Evolutionary conservation across 352 stramenopile species (phyloP), one percentile per base, ranked within the genome.

Genomic region (Phytophthora pseudosyringae): DNA sequence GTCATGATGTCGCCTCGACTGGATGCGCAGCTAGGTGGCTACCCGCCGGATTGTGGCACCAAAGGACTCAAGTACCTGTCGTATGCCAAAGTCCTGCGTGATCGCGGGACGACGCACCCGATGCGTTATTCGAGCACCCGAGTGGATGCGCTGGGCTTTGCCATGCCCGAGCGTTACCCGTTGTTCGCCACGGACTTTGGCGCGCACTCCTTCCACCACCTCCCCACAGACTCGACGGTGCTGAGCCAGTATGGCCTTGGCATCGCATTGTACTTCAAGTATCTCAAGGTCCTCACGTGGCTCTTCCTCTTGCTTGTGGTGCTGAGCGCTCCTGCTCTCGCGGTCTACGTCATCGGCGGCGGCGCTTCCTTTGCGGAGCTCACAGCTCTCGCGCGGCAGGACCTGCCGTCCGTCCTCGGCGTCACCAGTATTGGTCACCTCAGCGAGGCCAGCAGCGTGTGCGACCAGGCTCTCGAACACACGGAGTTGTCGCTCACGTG

Each of bases 191-290:
- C 71, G 8, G 78, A 93, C 65, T 93, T 95, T 69, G 84, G 83
- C n/a, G 87, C 80, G 5, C 87, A 93, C 51, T 73, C 79, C 13
- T 95, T 95, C 53, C 84, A 93, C 38, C 71, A 80, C 2, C 56
- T 91, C 26, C 84, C 86, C 0, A 92, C 84, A 21, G 84, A 93
- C 65, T 93, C 87, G 47, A 56, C 75, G 56, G 84, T 93, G 12
- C 64, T 93, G 50, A 93, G 86, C 44, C 86, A 88, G 43, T 91
- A 93, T 69, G 80, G 83, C 18, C 61, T 95, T 13, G 85, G 81
- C 49, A 87, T 93, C 54, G 83, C 76, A 6, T 77, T 93, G 31
- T 93, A 93, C 69, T 95, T 95, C 75, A 91, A 91, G 62, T 95
- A 90, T 78, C 80, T 95, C 64, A 95, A 95, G 58, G 86, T 90